Evolutionary conservation across 1,284 basidiomycete genomes (phyloP).

Genomic region (Austropuccinia psidii): DNA sequence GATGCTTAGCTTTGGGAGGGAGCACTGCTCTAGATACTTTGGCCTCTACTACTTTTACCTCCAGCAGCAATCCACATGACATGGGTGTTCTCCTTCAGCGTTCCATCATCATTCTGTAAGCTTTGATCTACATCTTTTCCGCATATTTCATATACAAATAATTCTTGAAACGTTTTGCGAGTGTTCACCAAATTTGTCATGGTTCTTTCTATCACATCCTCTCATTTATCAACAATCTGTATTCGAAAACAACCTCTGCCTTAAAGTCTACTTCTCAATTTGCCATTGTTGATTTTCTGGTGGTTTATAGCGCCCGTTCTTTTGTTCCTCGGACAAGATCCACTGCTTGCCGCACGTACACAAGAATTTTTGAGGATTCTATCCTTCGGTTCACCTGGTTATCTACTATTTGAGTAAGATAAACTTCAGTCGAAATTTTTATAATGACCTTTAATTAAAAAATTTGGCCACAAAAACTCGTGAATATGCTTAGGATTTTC

Average conservation of each 20-base stretch:
- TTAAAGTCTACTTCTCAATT: too few species aligned
- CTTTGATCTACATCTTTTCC: background rate
- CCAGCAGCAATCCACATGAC: slow-evolving; percentile 53
- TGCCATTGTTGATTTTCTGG: slow-evolving; percentile 60
- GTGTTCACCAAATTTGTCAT: background rate
- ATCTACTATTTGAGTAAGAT: slow-evolving; percentile 61
- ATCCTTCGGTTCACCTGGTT: slow-evolving; percentile 60
- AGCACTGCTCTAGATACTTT: slow-evolving; percentile 68
- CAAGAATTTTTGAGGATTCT: slow-evolving; percentile 60
- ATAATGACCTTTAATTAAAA: too few species aligned
- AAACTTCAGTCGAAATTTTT: too few species aligned
- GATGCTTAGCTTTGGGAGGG: slow-evolving; percentile 66
- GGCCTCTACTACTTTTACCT: slow-evolving; percentile 66
- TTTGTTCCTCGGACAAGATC: slow-evolving; percentile 59
- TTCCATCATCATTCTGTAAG: slow-evolving; percentile 56
- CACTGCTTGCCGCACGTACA: slow-evolving; percentile 55
- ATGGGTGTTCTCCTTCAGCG: slow-evolving; percentile 63
- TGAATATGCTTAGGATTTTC: slow-evolving; percentile 47
- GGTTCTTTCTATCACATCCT: background rate
- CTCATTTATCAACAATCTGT: too few species aligned
- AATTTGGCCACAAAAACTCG: background rate
- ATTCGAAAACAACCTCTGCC: too few species aligned
- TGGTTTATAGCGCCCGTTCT: slow-evolving; percentile 57
- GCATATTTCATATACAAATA: background rate
- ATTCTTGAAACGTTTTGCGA: background rate